Conservation (phyloP, 2,329 filamentous ascomycete species). For the Pestalotiopsis fici region DNA sequence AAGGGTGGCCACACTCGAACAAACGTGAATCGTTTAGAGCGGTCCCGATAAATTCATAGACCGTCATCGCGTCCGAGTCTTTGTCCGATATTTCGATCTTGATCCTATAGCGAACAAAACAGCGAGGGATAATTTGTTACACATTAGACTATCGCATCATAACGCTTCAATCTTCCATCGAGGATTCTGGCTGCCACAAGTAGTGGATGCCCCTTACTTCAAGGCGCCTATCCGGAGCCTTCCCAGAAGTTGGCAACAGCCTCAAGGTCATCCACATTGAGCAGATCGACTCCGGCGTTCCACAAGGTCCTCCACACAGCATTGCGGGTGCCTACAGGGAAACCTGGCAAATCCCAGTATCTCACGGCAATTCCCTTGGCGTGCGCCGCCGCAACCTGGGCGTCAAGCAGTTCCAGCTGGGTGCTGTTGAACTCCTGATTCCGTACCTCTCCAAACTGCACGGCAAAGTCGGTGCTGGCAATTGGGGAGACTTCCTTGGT, state of each 20-base stretch:
- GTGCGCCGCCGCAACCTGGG: slow-evolving; percentile 54
- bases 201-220: background rate
- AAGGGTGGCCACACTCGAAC: too few species aligned
- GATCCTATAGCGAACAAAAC: too few species aligned
- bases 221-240: background rate
- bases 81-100: too few species aligned
- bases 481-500: slow-evolving; percentile 24
- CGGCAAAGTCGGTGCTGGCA: slow-evolving; percentile 35
- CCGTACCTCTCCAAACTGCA: slow-evolving; percentile 34
- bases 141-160: too few species aligned
- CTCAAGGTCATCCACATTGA: slow-evolving; percentile 66
- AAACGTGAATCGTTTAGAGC: too few species aligned
- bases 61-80: too few species aligned
- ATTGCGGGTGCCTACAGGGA: slow-evolving; percentile 59
- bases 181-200: too few species aligned
- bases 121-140: too few species aligned
- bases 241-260: slow-evolving; percentile 37
- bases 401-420: slow-evolving; percentile 50
- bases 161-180: too few species aligned
- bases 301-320: slow-evolving; percentile 58
- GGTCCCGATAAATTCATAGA: too few species aligned
- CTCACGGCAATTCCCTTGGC: slow-evolving; percentile 57
- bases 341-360: slow-evolving; percentile 65
- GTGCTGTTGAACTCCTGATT: slow-evolving; percentile 39
- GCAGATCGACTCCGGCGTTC: slow-evolving; percentile 57